Conservation (phyloP, 176 grass and related monocot species). For the Chloris gayana region DNA sequence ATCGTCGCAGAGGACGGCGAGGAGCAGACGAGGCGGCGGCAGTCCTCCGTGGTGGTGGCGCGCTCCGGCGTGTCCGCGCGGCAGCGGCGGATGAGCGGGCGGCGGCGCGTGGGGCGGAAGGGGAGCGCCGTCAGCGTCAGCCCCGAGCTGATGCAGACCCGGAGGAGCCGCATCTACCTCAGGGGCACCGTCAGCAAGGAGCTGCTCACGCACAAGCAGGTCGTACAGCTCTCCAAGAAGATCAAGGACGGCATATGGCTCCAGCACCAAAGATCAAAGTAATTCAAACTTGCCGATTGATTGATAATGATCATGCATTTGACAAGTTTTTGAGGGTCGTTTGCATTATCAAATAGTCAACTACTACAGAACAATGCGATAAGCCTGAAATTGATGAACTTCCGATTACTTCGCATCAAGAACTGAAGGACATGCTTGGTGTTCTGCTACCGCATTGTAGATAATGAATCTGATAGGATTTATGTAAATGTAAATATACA, state of each 20-base stretch:
- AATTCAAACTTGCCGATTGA: slow-evolving; percentile 6
- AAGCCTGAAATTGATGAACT: background rate
- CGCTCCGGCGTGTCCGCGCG: slow-evolving; percentile 68
- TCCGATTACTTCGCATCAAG: background rate
- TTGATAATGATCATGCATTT: no score
- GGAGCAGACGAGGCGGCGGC: slow-evolving; percentile 9
- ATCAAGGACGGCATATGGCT: slow-evolving; percentile 82
- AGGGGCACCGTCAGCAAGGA: slow-evolving; percentile 72
- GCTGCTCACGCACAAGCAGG: slow-evolving; percentile 88
- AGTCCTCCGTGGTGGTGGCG: slow-evolving; percentile 46
- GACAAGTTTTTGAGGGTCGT: no score
- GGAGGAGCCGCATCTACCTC: slow-evolving; percentile 72
- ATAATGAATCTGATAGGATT: background rate
- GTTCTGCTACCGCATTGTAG: background rate
- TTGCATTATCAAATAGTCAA: background rate
- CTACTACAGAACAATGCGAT: background rate
- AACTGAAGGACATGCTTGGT: background rate
- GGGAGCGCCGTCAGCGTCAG: slow-evolving; percentile 47
- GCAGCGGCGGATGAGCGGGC: slow-evolving; percentile 65
- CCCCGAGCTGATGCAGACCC: slow-evolving; percentile 69
- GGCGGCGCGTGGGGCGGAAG: slow-evolving; percentile 22
- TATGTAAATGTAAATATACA: background rate
- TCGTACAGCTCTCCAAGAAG: slow-evolving; percentile 90
- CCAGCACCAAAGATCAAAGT: slow-evolving; percentile 77
- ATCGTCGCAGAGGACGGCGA: background rate